Evolutionary conservation across 1,284 basidiomycete species (phyloP).

Genomic region (Ceratobasidium theobromae): DNA sequence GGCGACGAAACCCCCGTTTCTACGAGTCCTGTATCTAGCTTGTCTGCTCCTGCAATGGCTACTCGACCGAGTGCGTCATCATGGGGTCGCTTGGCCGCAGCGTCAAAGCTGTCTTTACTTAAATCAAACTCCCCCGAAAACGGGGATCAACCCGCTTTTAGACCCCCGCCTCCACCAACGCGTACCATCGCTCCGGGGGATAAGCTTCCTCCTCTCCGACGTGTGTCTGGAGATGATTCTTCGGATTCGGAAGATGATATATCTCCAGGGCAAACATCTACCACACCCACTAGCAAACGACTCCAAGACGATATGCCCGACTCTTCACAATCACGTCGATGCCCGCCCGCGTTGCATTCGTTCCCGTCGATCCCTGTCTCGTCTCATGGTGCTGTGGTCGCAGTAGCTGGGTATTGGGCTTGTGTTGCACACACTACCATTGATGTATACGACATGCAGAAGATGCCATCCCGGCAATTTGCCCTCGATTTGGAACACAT

Average conservation of each 20-base stretch:
- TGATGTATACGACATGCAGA: conserved; percentile 52
- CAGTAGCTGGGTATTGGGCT: conserved; percentile 62
- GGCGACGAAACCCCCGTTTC: background rate
- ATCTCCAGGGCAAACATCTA: conserved; percentile 38
- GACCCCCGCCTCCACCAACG: conserved; percentile 63
- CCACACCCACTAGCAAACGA: conserved; percentile 40
- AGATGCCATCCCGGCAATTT: conserved; percentile 44
- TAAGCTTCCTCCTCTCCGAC: conserved; percentile 63
- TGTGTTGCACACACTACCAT: conserved; percentile 67
- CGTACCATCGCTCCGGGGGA: conserved; percentile 67
- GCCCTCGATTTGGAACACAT: conserved; percentile 67
- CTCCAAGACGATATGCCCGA: conserved; percentile 73
- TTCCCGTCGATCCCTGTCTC: conserved; percentile 56
- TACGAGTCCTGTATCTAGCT: background rate
- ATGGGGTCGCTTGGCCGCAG: conserved; percentile 15
- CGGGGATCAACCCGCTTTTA: conserved; percentile 1
- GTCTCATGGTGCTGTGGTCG: conserved; percentile 56
- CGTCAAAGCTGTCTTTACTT: background rate
- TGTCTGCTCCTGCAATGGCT: conserved; percentile 15
- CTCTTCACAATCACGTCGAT: conserved; percentile 75
- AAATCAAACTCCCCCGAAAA: background rate
- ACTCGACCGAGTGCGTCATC: conserved; percentile 8
- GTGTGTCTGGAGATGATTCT: conserved; percentile 53
- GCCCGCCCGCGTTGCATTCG: conserved; percentile 63
- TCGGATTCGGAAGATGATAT: conserved; percentile 29